Evolutionary conservation across 2,329 filamentous ascomycete genomes (phyloP).

Genomic region (Penicillium sp.): DNA sequence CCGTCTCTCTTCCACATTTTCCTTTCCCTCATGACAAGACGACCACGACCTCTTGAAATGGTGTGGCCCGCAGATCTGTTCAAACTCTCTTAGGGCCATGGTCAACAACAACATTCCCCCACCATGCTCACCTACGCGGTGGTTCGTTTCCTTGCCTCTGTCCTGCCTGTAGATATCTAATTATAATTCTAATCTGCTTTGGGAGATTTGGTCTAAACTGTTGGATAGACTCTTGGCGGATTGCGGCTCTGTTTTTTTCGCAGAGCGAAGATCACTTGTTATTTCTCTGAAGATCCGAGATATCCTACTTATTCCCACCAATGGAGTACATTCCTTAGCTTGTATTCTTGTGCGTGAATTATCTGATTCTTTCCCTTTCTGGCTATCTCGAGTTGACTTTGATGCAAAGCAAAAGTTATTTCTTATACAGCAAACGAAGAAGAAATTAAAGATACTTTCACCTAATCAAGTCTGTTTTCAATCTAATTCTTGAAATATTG

Average conservation of each 20-base stretch:
- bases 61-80: conserved; percentile 26
- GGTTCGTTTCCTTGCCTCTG: conserved; percentile 14
- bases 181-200: conserved; percentile 33
- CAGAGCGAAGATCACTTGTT: conserved; percentile 8
- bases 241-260: background rate
- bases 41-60: conserved; percentile 20
- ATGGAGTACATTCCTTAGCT: conserved; percentile 33
- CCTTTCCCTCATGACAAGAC: conserved; percentile 18
- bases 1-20: background rate
- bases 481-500: background rate
- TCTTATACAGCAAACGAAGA: background rate
- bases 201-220: conserved; percentile 10
- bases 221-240: conserved; percentile 9
- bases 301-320: conserved; percentile 18
- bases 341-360: background rate
- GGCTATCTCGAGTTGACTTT: background rate
- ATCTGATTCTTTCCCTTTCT: background rate
- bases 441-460: background rate
- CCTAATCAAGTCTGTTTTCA: background rate
- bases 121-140: conserved; percentile 4
- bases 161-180: conserved; percentile 35
- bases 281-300: conserved; percentile 1
- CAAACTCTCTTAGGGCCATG: conserved; percentile 10
- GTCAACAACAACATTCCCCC: background rate
- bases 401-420: background rate